These are phyloP conservation scores for Pochonia chlamydosporia DNA, from an alignment of 2,329 filamentous ascomycete genomes.

Conservation along the genomic window DNA sequence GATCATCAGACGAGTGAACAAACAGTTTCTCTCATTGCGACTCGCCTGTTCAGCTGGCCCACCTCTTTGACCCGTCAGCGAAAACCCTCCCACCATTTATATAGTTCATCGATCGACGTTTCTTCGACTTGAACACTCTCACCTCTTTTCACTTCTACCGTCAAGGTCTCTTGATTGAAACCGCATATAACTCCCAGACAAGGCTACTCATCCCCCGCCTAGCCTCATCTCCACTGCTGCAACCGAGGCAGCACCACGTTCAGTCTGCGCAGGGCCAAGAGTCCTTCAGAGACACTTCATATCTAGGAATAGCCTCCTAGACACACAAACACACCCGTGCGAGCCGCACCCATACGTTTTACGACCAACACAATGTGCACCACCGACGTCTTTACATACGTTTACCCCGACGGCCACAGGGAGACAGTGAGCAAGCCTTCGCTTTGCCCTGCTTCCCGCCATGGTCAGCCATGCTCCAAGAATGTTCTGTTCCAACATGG, in stretches of 20 bases:
- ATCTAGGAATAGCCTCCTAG: neutral
- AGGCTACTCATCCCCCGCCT: too few relatives aligned
- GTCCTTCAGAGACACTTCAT: neutral
- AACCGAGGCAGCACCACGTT: too few relatives aligned
- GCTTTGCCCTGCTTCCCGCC: conserved; percentile 33
- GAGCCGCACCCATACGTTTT: conserved; percentile 1
- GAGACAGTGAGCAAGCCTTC: conserved; percentile 28
- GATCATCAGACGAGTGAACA: neutral
- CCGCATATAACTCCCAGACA: too few relatives aligned
- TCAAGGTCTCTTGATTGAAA: too few relatives aligned
- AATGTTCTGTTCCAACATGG: conserved; percentile 36
- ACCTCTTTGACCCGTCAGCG: neutral
- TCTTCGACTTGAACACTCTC: neutral
- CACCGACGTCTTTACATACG: conserved; percentile 39
- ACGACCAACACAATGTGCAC: conserved; percentile 42
- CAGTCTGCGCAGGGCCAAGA: neutral
- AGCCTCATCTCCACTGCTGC: too few relatives aligned
- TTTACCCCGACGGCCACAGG: conserved; percentile 38
- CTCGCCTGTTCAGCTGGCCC: neutral
- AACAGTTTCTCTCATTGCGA: neutral
- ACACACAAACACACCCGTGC: neutral
- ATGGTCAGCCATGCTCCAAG: conserved; percentile 35
- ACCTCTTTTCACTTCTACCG: neutral
- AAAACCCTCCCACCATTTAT: neutral
- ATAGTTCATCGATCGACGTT: neutral